Evolutionary conservation across 2,329 filamentous ascomycete species (phyloP), one percentile per base, ranked within the genome.

Genomic region (Paecilomyces sp.): DNA sequence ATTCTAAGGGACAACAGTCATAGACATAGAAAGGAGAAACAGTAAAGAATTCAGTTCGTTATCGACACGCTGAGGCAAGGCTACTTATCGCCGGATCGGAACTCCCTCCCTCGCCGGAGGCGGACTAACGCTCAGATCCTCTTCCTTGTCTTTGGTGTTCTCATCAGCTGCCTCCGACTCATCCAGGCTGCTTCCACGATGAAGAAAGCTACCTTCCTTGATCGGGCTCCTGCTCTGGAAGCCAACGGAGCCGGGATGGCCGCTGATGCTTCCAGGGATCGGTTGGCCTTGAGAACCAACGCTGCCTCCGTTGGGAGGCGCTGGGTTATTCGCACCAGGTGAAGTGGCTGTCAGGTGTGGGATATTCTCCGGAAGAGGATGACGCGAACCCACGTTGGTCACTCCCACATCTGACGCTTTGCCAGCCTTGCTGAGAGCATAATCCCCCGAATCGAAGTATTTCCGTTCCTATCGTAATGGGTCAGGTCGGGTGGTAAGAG

Each of bases 371-470:
- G 92, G 92, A 57, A 92, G 88, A 58, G 94, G 94, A 77, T 99
- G 94, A 79, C 96, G 89, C 70, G 91, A 92, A 70, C 94, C 94
- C 71, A 99, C 91, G 71, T 89, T 89, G 72, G 93, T 96, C 62
- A 96, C 91, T 72, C 95, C 93, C 71, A 94, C 89, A 73, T 94
- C 90, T 71, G 92, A 90, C 75, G 91, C 92, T 81, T 97, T 97
- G 78, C 94, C 94, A 61, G 94, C 94, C 82, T 97, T 96, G 77
- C 90, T 93, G 80, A 96, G 90, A 72, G 92, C 92, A 71, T 96
- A 97, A 80, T 97, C 92, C 72, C 92, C 92, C 62, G 90, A 94
- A 81, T 97, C 92, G 78, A 97, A 97, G 81, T 96, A 97, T 81
- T 96, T 99, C 81, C 94, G 92, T 77, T 97, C 94, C 85, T 87